Percentiles rank a stretch among this genome's conserved stretches.
Evolutionary conservation across 768 basidiomycete species (phyloP).

Genomic region (Sutorius australiensis): DNA sequence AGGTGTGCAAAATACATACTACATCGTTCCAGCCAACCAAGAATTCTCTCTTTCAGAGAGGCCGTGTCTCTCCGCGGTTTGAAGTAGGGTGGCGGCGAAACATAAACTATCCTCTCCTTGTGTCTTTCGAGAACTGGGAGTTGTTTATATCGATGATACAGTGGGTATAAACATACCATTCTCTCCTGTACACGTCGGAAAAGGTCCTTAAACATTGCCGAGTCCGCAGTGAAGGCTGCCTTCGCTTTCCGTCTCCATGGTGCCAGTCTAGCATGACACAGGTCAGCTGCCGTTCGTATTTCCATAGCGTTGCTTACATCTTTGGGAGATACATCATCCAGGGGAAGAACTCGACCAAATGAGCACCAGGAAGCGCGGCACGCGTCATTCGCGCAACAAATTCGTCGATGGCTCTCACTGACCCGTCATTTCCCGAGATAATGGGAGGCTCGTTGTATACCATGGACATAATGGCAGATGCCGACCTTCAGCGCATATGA

Average conservation of each 20-base stretch:
- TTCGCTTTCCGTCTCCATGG: constrained; percentile 5
- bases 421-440: constrained; percentile 1
- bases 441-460: constrained; percentile 21
- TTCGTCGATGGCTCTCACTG: constrained; percentile 11
- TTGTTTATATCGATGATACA: background rate
- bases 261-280: background rate
- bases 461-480: constrained; percentile 28
- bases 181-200: constrained; percentile 1
- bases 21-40: constrained; percentile 15
- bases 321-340: constrained; percentile 31
- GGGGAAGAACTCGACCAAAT: constrained; percentile 36
- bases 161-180: background rate
- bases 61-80: constrained; percentile 1
- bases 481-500: constrained; percentile 28
- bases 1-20: background rate
- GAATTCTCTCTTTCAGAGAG: constrained; percentile 13
- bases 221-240: background rate
- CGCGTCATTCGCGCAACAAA: constrained; percentile 29
- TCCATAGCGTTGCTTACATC: background rate
- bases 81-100: background rate
- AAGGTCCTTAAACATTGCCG: background rate
- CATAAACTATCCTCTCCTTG: background rate
- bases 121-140: background rate
- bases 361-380: constrained; percentile 36
- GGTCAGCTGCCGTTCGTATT: background rate